Base-by-base conservation (phyloP, 2,329 filamentous ascomycete species). In the Paraconiothyrium sp. region DNA sequence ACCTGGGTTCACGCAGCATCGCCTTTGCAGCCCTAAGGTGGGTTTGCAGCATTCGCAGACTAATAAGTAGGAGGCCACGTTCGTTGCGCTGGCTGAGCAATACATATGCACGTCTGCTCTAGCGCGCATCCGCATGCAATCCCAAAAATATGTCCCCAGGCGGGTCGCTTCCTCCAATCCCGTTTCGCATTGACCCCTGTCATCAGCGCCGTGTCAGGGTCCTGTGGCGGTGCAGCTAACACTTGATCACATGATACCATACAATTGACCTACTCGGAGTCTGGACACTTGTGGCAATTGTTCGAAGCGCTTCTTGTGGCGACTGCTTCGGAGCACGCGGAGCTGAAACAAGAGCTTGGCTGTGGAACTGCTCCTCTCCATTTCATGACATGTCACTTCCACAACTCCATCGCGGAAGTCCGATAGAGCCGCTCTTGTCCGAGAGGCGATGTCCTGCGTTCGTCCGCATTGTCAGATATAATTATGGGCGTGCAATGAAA, bases 221-320 rank as follows among this genome's bases (percentile, higher is more conserved):
- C 49, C 37, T 74, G 73, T 76, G 74, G 73, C 73, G 69, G 73
- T 76, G 73, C 73, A 72, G 55, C 65, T 60, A 58, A 63, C 59
- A 37, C 56, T 57, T 62, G 58, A 67, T 72, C 71, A 72, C 69
- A 67, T 72, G 69, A 60, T 51, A 44, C n/a, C 48, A 56, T 65
- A 67, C 63, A 63, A 67, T 64, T 66, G 62, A 56, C 67, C 49
- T 58, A 32, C 54, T 62, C 32, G 47, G 56, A 59, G 34, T 63
- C 32, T 34, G 10, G 44, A 56, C 30, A 54, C 9, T 27, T 43
- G 32, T 30, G 59, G 63, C 67, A 60, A 71, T 60, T 67, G 55
- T 48, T 54, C 24, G 47, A 54, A 37, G 44, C 47, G 49, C 44
- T 39, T 52, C 57, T 64, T 64, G 70, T 76, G 70, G 71, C 72